Conservation (phyloP, 192 early-diverging fungal species). For the Neocallimastix lanati region DNA sequence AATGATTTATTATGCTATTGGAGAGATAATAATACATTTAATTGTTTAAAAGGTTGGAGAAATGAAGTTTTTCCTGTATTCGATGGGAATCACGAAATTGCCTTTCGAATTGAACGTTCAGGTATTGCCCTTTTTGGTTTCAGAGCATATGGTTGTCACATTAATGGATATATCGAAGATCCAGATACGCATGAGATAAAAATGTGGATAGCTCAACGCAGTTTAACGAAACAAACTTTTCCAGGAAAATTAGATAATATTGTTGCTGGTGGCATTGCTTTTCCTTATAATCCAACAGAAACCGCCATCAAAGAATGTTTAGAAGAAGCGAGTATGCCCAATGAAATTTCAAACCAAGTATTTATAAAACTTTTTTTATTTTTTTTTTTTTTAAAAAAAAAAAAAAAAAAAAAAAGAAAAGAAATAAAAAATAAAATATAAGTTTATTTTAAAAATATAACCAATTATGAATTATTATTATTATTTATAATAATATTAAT, state of each 20-base stretch:
- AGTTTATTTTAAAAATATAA: no score
- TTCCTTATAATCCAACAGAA: background rate
- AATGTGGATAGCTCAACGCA: background rate
- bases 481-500: no score
- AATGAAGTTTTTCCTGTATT: background rate
- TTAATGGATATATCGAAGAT: background rate
- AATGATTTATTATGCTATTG: background rate
- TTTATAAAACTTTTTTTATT: no score
- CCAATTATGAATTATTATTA: no score
- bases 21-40: background rate
- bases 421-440: no score
- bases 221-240: background rate
- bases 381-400: no score
- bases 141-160: background rate
- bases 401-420: no score
- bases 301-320: background rate
- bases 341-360: background rate
- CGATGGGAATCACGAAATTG: background rate
- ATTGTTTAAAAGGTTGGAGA: background rate
- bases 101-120: background rate
- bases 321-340: background rate
- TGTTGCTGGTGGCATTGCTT: background rate
- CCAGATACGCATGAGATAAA: background rate
- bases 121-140: background rate
- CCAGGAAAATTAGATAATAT: background rate